These are phyloP conservation scores for Caloboletus firmus DNA, from an alignment of 1,284 basidiomycete genomes.

Conservation along the genomic window DNA sequence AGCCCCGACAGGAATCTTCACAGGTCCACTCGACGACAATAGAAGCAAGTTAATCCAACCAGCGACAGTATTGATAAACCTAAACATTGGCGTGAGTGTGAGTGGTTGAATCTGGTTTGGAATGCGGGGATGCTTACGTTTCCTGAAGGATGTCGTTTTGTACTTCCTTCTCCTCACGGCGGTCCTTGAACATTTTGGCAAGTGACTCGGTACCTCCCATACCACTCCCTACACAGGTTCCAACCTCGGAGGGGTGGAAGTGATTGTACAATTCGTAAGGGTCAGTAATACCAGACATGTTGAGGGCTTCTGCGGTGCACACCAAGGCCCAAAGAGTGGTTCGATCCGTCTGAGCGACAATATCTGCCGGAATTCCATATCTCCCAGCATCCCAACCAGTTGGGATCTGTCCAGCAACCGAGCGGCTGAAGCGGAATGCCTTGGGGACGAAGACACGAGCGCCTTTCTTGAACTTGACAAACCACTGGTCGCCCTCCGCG, in stretches of 20 bases:
- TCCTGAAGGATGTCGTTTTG: slow-evolving; percentile 99
- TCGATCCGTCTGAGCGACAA: slow-evolving; percentile 92
- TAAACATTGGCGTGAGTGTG: slow-evolving; percentile 33
- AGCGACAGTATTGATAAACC: slow-evolving; percentile 96
- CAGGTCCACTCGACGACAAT: slow-evolving; percentile 92
- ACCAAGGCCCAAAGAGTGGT: slow-evolving; percentile 97
- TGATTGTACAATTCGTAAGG: slow-evolving; percentile 97
- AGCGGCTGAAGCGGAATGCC: slow-evolving; percentile 91
- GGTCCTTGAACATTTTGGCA: slow-evolving; percentile 97
- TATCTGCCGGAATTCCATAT: slow-evolving; percentile 98
- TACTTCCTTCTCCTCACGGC: slow-evolving; percentile 94
- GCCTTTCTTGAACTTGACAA: slow-evolving; percentile 98
- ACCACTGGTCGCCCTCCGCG: slow-evolving; percentile 88
- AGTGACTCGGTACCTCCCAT: slow-evolving; percentile 95
- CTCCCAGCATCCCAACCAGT: slow-evolving; percentile 96
- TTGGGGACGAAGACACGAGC: slow-evolving; percentile 93
- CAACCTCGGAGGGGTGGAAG: slow-evolving; percentile 95
- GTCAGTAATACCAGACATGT: slow-evolving; percentile 96
- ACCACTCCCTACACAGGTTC: slow-evolving; percentile 89
- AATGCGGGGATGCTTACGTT: slow-evolving; percentile 58
- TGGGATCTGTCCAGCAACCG: slow-evolving; percentile 94
- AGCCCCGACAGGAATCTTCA: slow-evolving; percentile 98
- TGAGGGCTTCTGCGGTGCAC: slow-evolving; percentile 91
- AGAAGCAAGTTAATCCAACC: slow-evolving; percentile 97
- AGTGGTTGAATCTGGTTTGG: slow-evolving; percentile 14